Evolutionary conservation across 1,284 basidiomycete species (phyloP).

Genomic region (Papiliotrema terrestris): DNA sequence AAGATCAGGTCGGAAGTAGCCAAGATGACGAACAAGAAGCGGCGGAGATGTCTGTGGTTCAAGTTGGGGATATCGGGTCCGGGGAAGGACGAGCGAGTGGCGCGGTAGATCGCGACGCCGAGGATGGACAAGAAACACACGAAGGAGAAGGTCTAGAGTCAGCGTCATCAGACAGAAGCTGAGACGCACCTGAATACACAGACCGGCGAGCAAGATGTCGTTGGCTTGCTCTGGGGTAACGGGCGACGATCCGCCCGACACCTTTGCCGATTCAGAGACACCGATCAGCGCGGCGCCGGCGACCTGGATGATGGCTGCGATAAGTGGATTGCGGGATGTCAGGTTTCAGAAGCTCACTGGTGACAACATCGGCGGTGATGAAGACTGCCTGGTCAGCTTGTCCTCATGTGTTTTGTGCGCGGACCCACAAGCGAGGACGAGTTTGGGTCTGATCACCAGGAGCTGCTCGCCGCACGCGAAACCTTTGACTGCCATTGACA

Average conservation of each 20-base stretch:
- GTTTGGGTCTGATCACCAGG: slow-evolving; percentile 29
- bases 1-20: slow-evolving; percentile 39
- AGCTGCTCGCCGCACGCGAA: slow-evolving; percentile 23
- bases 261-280: slow-evolving; percentile 38
- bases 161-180: background rate
- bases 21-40: slow-evolving; percentile 33
- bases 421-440: slow-evolving; percentile 32
- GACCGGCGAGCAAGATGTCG: slow-evolving; percentile 49
- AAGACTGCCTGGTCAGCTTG: slow-evolving; percentile 28
- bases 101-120: slow-evolving; percentile 20
- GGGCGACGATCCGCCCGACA: slow-evolving; percentile 20
- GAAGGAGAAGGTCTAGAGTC: slow-evolving; percentile 40
- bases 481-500: slow-evolving; percentile 31
- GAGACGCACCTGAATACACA: slow-evolving; percentile 40
- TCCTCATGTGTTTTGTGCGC: background rate
- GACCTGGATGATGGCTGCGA: slow-evolving; percentile 43
- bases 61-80: background rate
- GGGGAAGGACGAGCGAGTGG: background rate
- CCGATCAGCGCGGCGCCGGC: slow-evolving; percentile 51
- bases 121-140: slow-evolving; percentile 40
- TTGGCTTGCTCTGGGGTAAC: slow-evolving; percentile 44
- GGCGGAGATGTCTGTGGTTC: slow-evolving; percentile 8
- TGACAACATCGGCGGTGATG: slow-evolving; percentile 43
- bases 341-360: slow-evolving; percentile 16
- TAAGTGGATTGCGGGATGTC: background rate